Base-by-base conservation (phyloP, 140 eudicot genomes). In the Oenanthe javanica region DNA sequence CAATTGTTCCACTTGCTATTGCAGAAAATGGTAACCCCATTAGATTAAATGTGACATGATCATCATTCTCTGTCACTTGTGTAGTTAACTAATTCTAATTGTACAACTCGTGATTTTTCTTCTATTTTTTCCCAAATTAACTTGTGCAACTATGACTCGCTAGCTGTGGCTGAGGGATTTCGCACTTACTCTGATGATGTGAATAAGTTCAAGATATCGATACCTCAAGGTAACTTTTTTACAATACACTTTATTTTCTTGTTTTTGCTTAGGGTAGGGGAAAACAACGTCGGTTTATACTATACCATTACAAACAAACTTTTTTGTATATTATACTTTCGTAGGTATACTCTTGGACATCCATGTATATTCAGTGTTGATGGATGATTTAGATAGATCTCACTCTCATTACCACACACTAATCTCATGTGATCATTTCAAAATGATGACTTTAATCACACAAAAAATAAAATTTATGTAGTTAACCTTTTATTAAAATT, bases 181-280 rank as follows among this genome's bases (percentile, higher is more conserved):
- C 88, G 87, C 40, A 79, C 87, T 76, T 95, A 92, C 80, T 66
- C 91, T 2, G 99, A 95, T 87, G 99, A 95, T 70, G 96, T 86
- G 78, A 95, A 92, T 85, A 95, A 95, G 90, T 95, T 88, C 85
- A 88, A 91, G 93, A 84, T 95, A 50, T 77, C 42, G 61, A 91
- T 95, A 59, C 99, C 99, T 80, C 87, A 82, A 87, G 99, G 99
- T 57, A 9, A 18, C n/a, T 9, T 13, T 15, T 9, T 38, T 52
- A 1, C 1, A 9, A 16, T 0, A 14, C 5, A 13, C 13, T 0
- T 49, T 36, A 10, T 11, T 47, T 38, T 9, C 11, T 31, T 25
- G 9, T 31, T 7, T 14, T 7, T 43, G 25, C 27, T 15, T 18
- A n/a, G 7, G 7, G 40, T 43, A 73, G 55, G 40, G 9, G 9